These are phyloP conservation scores for Sphaceloma murrayae DNA, from an alignment of 2,329 filamentous ascomycete species.

Conservation along the genomic window DNA sequence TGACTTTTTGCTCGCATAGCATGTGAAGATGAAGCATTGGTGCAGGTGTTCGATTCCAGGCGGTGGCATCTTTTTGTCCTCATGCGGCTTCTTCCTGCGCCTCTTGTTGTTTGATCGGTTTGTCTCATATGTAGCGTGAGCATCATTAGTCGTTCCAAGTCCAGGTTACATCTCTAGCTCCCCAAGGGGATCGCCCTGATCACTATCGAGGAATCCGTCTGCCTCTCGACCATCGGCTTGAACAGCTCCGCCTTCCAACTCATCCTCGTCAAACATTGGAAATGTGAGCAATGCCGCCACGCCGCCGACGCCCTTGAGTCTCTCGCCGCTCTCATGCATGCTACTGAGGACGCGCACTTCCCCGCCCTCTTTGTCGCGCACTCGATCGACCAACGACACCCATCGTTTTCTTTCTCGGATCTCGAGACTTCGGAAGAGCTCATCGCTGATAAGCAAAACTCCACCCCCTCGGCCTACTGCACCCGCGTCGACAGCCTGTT, in stretches of 20 bases:
- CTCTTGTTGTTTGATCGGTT: too few relatives aligned
- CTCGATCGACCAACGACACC: conserved; percentile 76
- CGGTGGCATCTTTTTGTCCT: too few relatives aligned
- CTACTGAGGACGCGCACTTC: conserved; percentile 84
- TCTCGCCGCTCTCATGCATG: conserved; percentile 84
- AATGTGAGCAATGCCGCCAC: conserved; percentile 88
- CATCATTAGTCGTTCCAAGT: too few relatives aligned
- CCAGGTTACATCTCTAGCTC: conserved; percentile 15
- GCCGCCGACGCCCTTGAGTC: conserved; percentile 72
- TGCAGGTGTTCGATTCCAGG: too few relatives aligned
- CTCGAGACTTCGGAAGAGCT: conserved; percentile 74
- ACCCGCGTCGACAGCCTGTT: conserved; percentile 72
- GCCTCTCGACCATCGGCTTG: conserved; percentile 11
- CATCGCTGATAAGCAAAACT: conserved; percentile 75
- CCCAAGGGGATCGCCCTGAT: conserved; percentile 8
- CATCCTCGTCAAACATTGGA: conserved; percentile 68
- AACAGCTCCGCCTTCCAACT: conserved; percentile 34
- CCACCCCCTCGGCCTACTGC: conserved; percentile 82
- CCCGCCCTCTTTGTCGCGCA: conserved; percentile 70
- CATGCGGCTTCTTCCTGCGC: too few relatives aligned
- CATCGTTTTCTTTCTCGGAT: conserved; percentile 67
- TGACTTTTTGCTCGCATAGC: too few relatives aligned
- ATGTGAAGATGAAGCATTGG: too few relatives aligned
- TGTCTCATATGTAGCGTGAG: too few relatives aligned
- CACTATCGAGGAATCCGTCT: neutral